Evolutionary conservation across 2,329 filamentous ascomycete genomes (phyloP), one percentile per base, ranked within the genome.

Genomic region (Rutstroemia sp.): DNA sequence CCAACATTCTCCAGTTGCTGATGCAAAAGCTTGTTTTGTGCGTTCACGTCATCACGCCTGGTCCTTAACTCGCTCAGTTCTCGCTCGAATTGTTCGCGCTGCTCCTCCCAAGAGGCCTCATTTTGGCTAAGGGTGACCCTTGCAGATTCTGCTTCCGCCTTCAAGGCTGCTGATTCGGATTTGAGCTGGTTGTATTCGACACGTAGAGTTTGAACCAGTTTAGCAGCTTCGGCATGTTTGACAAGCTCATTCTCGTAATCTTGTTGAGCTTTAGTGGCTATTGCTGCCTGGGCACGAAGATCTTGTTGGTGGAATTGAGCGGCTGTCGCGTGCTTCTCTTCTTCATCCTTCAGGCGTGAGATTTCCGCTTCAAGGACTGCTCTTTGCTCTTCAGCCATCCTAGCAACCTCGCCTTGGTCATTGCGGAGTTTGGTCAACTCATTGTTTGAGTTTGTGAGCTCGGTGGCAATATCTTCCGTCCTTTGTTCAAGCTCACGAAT

Each of bases 211-310:
- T 95, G 90, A 14, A 96, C 78, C 38, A 83, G 82, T 72, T 91
- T 92, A 12, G 92, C 89, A n/a, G 92, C 94, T 63, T 96, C 90
- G 1, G 92, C 92, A 72, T 99, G 94, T 74, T 94, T 96, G 66
- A 96, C 82, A 10, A 99, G 79, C 70, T 99, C 94, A 60, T 86
- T 86, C 71, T 99, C 95, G 68, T 99, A 99, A 64, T 94, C 92
- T 68, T 95, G 87, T 69, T 99, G 94, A 3, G 94, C 91, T 70
- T 90, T 88, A 53, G 90, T 86, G 2, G 94, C 91, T 66, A 99
- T 97, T 46, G 95, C 88, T 27, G 92, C 92, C 71, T 99, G 94
- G 0, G 89, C 86, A 60, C 94, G 92, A 44, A 97, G 82, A 65
- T 97, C 92, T 65, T 95, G 88, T 68, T 95, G 89, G 68, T 96